These are phyloP conservation scores for Pseudogymnoascus verrucosus DNA, from an alignment of 2,329 filamentous ascomycete genomes.

Conservation along the genomic window DNA sequence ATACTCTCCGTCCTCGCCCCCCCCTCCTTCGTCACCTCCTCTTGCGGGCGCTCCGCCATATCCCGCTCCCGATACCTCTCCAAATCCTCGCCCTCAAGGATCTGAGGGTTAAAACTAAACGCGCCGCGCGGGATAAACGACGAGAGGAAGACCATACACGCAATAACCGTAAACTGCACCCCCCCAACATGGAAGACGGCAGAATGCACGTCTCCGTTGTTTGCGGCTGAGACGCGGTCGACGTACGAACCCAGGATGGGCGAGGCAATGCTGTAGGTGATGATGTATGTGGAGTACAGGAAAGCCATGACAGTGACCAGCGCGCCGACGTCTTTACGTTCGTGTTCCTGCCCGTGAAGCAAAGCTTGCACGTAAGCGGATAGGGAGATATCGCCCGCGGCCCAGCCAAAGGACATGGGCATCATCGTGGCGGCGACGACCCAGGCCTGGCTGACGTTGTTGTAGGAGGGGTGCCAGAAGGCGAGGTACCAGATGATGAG, in stretches of 20 bases:
- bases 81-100: conserved; percentile 33
- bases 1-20: too few relatives aligned
- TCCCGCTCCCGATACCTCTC: conserved; percentile 18
- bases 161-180: conserved; percentile 40
- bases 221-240: conserved; percentile 32
- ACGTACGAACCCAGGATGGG: conserved; percentile 39
- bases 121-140: conserved; percentile 40
- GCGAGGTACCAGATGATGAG: conserved; percentile 42
- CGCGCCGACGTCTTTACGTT: conserved; percentile 38
- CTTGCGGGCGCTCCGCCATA: neutral
- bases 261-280: conserved; percentile 37
- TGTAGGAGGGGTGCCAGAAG: conserved; percentile 35
- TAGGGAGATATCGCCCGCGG: conserved; percentile 42
- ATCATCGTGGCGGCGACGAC: conserved; percentile 38
- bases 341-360: conserved; percentile 34
- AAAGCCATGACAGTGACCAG: conserved; percentile 45
- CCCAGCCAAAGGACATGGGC: conserved; percentile 42
- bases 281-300: conserved; percentile 42
- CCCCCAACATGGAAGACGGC: conserved; percentile 38
- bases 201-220: conserved; percentile 30
- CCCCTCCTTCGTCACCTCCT: neutral
- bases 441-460: conserved; percentile 38
- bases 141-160: conserved; percentile 33
- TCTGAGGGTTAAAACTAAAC: conserved; percentile 36
- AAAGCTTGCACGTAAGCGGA: conserved; percentile 44